phyloP scores from a whole-genome alignment of 2,329 filamentous ascomycete species.

The Ustulina deusta region DNA sequence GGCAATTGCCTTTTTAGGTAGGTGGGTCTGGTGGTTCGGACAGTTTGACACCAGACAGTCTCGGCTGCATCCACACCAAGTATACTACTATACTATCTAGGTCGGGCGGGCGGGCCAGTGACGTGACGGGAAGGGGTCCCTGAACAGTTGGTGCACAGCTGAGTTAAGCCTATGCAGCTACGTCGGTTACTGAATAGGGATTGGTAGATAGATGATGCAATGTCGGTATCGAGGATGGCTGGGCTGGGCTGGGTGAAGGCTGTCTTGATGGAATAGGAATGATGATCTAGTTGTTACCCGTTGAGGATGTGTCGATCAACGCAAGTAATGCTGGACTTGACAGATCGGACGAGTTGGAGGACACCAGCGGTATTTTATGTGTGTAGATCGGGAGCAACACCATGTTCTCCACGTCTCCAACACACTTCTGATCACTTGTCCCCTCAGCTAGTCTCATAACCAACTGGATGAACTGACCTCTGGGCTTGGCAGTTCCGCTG shows the following conservation, averaged over 20 bases:
- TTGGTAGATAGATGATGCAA: constrained; percentile 7
- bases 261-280: constrained; percentile 25
- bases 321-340: constrained; percentile 25
- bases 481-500: constrained; percentile 21
- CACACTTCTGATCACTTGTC: neutral
- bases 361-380: constrained; percentile 34
- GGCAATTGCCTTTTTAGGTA: constrained; percentile 37
- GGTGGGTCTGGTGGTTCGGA: constrained; percentile 25
- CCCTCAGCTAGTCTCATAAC: constrained; percentile 10
- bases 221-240: constrained; percentile 29
- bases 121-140: constrained; percentile 19
- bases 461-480: neutral
- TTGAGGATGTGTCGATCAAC: constrained; percentile 32
- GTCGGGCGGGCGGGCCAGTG: constrained; percentile 5
- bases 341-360: constrained; percentile 34
- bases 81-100: too few relatives aligned
- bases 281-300: constrained; percentile 23
- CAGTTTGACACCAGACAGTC: constrained; percentile 21
- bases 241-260: neutral
- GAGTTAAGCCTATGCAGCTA: constrained; percentile 22
- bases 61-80: constrained; percentile 39
- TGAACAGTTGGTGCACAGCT: constrained; percentile 34
- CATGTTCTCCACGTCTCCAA: neutral
- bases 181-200: constrained; percentile 8
- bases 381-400: constrained; percentile 11